These are phyloP conservation scores for Biscogniauxia marginata DNA, from an alignment of 2,329 filamentous ascomycete species.

Conservation along the genomic window DNA sequence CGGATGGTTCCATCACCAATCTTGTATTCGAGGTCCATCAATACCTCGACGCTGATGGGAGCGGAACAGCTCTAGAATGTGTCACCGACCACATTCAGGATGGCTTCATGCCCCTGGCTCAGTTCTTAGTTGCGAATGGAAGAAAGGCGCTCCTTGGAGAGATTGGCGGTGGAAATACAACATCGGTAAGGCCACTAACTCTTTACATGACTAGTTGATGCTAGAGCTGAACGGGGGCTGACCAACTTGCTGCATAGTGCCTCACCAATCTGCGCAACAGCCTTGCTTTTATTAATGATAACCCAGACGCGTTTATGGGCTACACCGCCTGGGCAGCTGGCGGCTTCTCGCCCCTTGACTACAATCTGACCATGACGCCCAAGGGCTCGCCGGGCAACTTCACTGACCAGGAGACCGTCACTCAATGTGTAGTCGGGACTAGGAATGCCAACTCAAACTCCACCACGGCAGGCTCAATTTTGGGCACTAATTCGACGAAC, in stretches of 20 bases:
- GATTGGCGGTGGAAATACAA: neutral
- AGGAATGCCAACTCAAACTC: neutral
- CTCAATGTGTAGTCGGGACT: neutral
- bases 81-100: neutral
- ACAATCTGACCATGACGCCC: neutral
- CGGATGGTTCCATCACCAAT: neutral
- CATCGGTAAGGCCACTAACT: neutral
- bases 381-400: neutral
- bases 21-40: neutral
- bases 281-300: neutral
- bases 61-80: neutral
- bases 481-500: neutral
- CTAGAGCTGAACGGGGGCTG: neutral
- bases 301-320: neutral
- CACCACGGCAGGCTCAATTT: neutral
- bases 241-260: neutral
- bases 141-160: neutral
- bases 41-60: neutral
- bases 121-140: neutral
- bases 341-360: neutral
- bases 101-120: neutral
- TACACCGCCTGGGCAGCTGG: neutral
- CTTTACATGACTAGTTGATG: neutral
- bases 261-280: neutral
- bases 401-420: neutral